Evolutionary conservation across 2,329 filamentous ascomycete species (phyloP).

Genomic region (Fusarium denticulatum): DNA sequence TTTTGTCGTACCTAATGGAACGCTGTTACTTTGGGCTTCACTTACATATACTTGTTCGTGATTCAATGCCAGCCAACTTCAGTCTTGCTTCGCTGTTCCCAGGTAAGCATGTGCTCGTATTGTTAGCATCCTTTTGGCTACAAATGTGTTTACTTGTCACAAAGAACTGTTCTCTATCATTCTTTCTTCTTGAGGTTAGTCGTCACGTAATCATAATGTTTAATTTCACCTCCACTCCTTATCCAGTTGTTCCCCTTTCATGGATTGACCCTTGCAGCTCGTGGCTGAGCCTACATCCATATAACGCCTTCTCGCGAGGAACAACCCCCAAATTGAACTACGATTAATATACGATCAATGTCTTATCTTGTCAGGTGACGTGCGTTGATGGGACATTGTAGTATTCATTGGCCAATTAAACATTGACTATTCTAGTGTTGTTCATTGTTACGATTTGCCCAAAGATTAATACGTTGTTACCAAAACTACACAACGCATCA

Average conservation of each 20-base stretch:
- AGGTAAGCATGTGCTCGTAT: neutral
- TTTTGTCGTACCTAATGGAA: conserved; percentile 3
- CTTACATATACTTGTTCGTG: neutral
- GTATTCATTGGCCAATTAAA: neutral
- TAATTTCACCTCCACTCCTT: conserved; percentile 15
- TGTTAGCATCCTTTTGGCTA: neutral
- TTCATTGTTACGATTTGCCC: neutral
- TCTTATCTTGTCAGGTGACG: neutral
- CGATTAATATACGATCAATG: neutral
- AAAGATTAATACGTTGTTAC: neutral
- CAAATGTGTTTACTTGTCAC: neutral
- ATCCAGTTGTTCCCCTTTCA: conserved; percentile 1
- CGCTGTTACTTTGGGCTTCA: neutral
- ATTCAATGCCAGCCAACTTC: neutral
- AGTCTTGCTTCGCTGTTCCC: neutral
- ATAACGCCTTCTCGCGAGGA: neutral
- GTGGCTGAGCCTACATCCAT: neutral
- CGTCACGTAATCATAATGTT: neutral
- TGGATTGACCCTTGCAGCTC: neutral
- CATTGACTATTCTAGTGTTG: neutral
- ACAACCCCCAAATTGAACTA: neutral
- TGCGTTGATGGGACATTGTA: neutral
- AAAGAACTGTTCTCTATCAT: neutral
- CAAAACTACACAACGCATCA: neutral
- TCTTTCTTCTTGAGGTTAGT: neutral